Base-by-base conservation (phyloP, 768 basidiomycete genomes). In the Lactarius sanguifluus region DNA sequence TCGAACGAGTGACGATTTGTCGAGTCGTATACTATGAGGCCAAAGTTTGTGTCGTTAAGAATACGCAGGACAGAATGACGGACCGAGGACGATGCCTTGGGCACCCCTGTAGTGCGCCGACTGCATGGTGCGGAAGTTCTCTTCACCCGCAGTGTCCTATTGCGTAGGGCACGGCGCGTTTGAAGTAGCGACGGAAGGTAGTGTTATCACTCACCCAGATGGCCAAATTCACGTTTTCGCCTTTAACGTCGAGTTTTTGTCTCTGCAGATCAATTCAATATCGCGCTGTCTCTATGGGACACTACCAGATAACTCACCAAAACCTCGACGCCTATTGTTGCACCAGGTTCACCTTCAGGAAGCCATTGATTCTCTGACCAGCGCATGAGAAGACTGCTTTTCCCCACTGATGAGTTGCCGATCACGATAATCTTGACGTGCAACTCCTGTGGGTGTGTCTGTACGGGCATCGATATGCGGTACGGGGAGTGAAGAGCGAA, bases 361-460 rank as follows among this genome's bases (percentile, higher is more conserved):
- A 98, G 79, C 89, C 94, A 98, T 72, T 93, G 91, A 77, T 96
- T 91, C 74, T 98, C 96, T 7, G 95, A 94, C 80, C 97, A 98
- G n/a, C 96, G 85, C 20, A 98, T 80, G 5, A 98, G 78, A 20
- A 98, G 80, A 71, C 92, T 94, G 68, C 90, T 93, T 81, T 94
- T 92, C 71, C 96, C 96, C 15, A 98, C 96, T 2, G 90, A 91
- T 7, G 90, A 89, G 73, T 92, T 92, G 45, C 91, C 91, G 61
- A 93, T 92, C 40, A 94, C 80, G 9, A 93, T 83, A 4, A 94
- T 82, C 77, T 94, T 94, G 75, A 89, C 85, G 64, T 93, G 93
- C 36, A 90, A 20, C 55, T 63, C 62, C 16, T 30, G 62, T 30
- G 62, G 32, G 30, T 1, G 40, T 15, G 43, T 45, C 8, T 10